phyloP scores from a whole-genome alignment of 2,329 filamentous ascomycete species.

The Xylaria sp. region DNA sequence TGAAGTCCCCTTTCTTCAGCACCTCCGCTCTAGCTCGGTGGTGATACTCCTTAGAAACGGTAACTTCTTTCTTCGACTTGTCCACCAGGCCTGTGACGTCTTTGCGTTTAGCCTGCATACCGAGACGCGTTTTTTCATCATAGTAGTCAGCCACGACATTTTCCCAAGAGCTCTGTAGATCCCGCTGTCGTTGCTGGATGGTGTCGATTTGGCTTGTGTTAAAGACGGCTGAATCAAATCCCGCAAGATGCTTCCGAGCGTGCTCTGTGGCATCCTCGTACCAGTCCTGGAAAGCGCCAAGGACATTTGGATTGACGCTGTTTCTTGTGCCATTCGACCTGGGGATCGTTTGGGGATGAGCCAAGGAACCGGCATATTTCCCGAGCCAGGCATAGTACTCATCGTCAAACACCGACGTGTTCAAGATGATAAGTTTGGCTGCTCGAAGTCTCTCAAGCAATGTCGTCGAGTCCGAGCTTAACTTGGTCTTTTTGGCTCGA shows the following conservation, averaged over 20 bases:
- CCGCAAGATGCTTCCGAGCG: conserved; percentile 13
- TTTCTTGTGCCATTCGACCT: neutral
- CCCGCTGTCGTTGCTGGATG: conserved; percentile 4
- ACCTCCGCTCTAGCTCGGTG: neutral
- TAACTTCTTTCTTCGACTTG: neutral
- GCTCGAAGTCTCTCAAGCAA: conserved; percentile 19
- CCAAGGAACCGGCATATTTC: conserved; percentile 17
- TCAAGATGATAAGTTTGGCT: conserved; percentile 38
- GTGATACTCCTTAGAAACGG: conserved; percentile 1
- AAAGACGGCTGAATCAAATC: conserved; percentile 10
- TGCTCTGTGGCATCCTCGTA: conserved; percentile 18
- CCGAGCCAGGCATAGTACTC: conserved; percentile 21
- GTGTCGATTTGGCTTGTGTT: conserved; percentile 1
- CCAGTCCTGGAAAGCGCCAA: conserved; percentile 25
- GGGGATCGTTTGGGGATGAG: conserved; percentile 10
- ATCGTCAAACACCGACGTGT: conserved; percentile 25
- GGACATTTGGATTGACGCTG: conserved; percentile 9
- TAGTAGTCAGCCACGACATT: conserved; percentile 11
- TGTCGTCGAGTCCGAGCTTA: neutral
- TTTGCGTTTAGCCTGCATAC: neutral
- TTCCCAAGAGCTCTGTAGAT: conserved; percentile 4
- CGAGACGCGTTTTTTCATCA: conserved; percentile 12
- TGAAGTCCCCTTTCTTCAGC: conserved; percentile 6
- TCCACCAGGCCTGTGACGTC: conserved; percentile 1
- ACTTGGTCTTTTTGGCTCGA: conserved; percentile 4